These are phyloP conservation scores for Yarrowia deformans DNA, from an alignment of 805 yeast genomes.

Conservation along the genomic window DNA sequence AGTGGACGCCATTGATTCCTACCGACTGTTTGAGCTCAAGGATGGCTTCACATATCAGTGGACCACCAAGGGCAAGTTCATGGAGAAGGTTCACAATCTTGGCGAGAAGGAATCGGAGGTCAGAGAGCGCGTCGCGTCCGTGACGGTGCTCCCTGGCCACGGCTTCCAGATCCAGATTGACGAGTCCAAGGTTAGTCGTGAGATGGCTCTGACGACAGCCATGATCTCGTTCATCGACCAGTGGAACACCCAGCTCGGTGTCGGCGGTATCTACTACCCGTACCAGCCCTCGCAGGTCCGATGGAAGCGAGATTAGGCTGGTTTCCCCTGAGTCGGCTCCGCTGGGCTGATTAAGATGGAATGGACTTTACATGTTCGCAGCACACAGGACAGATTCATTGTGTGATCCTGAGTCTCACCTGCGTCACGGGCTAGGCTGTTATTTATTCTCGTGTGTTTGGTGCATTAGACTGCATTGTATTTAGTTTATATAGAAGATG, in stretches of 20 bases:
- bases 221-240: conserved; percentile 68
- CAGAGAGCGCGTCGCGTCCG: conserved; percentile 68
- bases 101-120: conserved; percentile 72
- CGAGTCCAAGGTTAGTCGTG: conserved; percentile 62
- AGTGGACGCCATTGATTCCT: conserved; percentile 67
- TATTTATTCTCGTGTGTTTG: conserved; percentile 37
- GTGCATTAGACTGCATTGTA: conserved; percentile 38
- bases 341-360: not conserved
- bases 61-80: conserved; percentile 65
- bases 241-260: conserved; percentile 67
- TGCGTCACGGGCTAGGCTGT: conserved; percentile 37
- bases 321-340: not conserved
- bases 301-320: conserved; percentile 61
- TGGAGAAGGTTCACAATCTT: conserved; percentile 63
- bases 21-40: conserved; percentile 65
- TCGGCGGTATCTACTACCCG: conserved; percentile 71
- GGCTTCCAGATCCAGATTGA: conserved; percentile 66
- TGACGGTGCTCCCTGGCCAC: conserved; percentile 58
- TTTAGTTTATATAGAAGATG: conserved; percentile 37
- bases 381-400: conserved; percentile 23
- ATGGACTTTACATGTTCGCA: conserved; percentile 31
- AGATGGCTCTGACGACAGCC: conserved; percentile 66
- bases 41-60: conserved; percentile 71
- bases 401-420: conserved; percentile 39
- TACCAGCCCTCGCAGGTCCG: conserved; percentile 59